A percentile compares a stretch with the other conserved stretches of the same genome.
Evolutionary conservation across 495 filamentous ascomycete species (phyloP).

Genomic region (Penicillium mononematosum): DNA sequence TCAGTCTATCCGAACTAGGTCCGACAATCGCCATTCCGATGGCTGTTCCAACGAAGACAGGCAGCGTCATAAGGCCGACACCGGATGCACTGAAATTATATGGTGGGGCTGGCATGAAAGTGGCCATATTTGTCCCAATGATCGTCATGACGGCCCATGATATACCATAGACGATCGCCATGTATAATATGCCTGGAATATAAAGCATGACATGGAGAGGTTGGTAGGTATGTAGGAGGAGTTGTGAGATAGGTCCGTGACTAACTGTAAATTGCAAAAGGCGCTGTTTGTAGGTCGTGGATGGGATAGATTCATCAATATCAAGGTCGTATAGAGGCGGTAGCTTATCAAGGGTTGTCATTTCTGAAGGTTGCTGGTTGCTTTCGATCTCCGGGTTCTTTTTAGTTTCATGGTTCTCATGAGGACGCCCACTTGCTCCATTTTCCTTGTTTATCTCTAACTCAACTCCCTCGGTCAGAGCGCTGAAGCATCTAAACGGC

Average conservation of each 20-base stretch:
- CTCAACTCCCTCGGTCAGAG: too few species aligned
- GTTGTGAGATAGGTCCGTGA: slow-evolving; percentile 16
- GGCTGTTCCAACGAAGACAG: slow-evolving; percentile 35
- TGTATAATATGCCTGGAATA: slow-evolving; percentile 37
- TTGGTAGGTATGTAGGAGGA: slow-evolving; percentile 26
- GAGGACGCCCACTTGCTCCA: too few species aligned
- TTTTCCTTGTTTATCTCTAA: too few species aligned
- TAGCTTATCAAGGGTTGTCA: too few species aligned
- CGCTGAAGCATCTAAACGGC: too few species aligned
- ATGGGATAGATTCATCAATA: slow-evolving; percentile 19
- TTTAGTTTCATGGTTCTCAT: too few species aligned
- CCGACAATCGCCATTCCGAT: slow-evolving; percentile 33
- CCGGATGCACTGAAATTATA: slow-evolving; percentile 39
- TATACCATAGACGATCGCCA: slow-evolving; percentile 35
- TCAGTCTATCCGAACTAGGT: slow-evolving; percentile 34
- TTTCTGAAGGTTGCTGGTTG: too few species aligned
- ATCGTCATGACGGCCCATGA: slow-evolving; percentile 33
- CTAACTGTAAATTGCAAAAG: slow-evolving; percentile 22
- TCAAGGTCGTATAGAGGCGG: too few species aligned
- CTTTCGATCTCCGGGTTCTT: too few species aligned
- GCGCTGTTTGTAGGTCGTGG: slow-evolving; percentile 20
- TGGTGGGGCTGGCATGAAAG: slow-evolving; percentile 32
- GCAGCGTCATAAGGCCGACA: slow-evolving; percentile 39
- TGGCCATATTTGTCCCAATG: slow-evolving; percentile 30
- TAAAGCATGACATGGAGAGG: slow-evolving; percentile 28